These are phyloP conservation scores for Mycena polygramma DNA, from an alignment of 768 basidiomycete species.

Conservation along the genomic window DNA sequence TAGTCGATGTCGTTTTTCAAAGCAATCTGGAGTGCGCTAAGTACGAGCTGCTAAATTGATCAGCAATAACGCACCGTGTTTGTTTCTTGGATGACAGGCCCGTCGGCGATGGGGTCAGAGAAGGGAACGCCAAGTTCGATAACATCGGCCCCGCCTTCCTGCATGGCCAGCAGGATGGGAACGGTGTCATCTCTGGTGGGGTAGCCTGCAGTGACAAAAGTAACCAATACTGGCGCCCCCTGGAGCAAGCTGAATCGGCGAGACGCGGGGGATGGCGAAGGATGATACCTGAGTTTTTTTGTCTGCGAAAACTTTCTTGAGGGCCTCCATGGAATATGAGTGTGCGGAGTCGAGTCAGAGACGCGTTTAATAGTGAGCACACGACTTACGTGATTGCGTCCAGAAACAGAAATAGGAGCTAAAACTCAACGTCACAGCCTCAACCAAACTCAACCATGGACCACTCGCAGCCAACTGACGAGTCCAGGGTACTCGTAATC, in stretches of 20 bases:
- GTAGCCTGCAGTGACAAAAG: slow-evolving; percentile 96
- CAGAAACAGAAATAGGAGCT: slow-evolving; percentile 20
- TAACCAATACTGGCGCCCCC: slow-evolving; percentile 76
- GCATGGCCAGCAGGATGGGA: slow-evolving; percentile 90
- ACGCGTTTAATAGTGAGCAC: slow-evolving; percentile 21
- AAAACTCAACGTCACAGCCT: neutral
- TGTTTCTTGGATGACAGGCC: slow-evolving; percentile 91
- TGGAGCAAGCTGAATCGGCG: slow-evolving; percentile 41
- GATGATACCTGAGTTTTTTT: slow-evolving; percentile 68
- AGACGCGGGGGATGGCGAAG: neutral
- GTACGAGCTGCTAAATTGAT: neutral
- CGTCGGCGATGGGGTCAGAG: slow-evolving; percentile 97
- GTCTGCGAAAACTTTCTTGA: slow-evolving; percentile 77
- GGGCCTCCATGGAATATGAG: slow-evolving; percentile 68
- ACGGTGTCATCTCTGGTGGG: slow-evolving; percentile 86
- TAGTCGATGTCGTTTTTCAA: slow-evolving; percentile 87
- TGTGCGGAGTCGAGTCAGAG: slow-evolving; percentile 30
- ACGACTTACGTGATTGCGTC: neutral
- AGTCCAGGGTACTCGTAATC: slow-evolving; percentile 87
- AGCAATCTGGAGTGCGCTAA: slow-evolving; percentile 72
- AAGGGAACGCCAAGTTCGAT: slow-evolving; percentile 97
- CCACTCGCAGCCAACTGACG: slow-evolving; percentile 64
- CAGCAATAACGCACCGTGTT: slow-evolving; percentile 79
- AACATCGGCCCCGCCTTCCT: slow-evolving; percentile 92
- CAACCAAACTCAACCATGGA: slow-evolving; percentile 57